These are phyloP conservation scores for Mortierella hygrophila DNA, from an alignment of 192 early-diverging fungal species.

Conservation along the genomic window DNA sequence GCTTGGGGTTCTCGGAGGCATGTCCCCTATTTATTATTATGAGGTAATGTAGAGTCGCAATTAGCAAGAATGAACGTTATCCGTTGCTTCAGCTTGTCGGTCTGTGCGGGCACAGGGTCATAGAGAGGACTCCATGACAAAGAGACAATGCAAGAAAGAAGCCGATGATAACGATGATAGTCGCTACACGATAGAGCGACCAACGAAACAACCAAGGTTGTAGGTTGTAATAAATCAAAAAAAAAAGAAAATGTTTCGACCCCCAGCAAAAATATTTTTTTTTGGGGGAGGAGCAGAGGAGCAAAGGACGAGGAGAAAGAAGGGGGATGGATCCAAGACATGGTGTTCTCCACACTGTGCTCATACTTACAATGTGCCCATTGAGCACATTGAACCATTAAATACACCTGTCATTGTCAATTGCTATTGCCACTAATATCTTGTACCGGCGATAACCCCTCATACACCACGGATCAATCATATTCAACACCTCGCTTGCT, in stretches of 20 bases:
- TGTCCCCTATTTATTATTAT: conserved; percentile 78
- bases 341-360: background rate
- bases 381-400: background rate
- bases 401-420: background rate
- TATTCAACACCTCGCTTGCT: too few relatives aligned
- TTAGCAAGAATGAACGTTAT: background rate
- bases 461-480: background rate
- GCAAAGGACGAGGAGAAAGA: too few relatives aligned
- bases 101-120: conserved; percentile 1
- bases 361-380: background rate
- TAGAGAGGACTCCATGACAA: background rate
- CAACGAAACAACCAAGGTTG: background rate
- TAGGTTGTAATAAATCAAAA: background rate
- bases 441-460: background rate
- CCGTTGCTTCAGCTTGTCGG: too few relatives aligned
- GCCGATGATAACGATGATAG: too few relatives aligned
- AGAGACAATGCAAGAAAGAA: too few relatives aligned
- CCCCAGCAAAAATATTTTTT: conserved; percentile 25
- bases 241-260: background rate
- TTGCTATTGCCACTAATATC: background rate
- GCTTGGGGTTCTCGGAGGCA: conserved; percentile 96
- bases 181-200: too few relatives aligned
- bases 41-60: background rate
- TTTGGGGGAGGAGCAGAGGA: background rate
- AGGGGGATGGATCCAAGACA: background rate